Base-by-base conservation (phyloP, 495 filamentous ascomycete genomes). In the Hyaloscypha bicolor region DNA sequence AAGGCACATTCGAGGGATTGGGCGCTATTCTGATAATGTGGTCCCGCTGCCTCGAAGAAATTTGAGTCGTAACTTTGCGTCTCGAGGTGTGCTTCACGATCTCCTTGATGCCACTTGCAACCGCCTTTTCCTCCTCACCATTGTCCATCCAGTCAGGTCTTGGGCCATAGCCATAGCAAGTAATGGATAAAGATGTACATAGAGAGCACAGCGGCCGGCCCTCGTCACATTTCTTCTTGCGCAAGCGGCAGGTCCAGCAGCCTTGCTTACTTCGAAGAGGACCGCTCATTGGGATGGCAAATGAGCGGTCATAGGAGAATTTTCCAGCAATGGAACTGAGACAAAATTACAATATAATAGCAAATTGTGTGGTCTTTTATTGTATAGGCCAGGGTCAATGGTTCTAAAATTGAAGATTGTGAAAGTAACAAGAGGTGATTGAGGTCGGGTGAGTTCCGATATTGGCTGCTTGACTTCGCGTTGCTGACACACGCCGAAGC, bases 211-310 rank as follows among this genome's bases (percentile, higher is more conserved):
- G 53, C 19, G 76, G 78, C 5, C 45, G 66, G n/a, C 63, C 56
- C 69, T 80, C 77, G 62, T 80, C 75, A 62, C 78, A 80, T 65
- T 80, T 80, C 66, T 79, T 79, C 62, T 77, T 74, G 22, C 78
- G 70, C 14, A 80, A 65, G n/a, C 78, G 78, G 58, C 78, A 80
- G 29, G 77, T 77, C 78, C 78, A 80, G 63, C 78, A 79, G 22
- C 78, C 78, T 31, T 66, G 63, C 37, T 70, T 70, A 31, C 63
- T 66, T 31, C 63, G 63, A 58, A 70, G 63, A 52, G 60, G 37
- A n/a, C 33, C 35, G 55, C 56, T 70, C 68, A 70, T 70, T 48
- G n/a, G 11, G 35, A n/a, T 5, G 29, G 9, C 4, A 31, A 56
- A 56, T 56, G 51, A 25, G 51, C 8, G 51, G 35, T 48, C 42